These are phyloP conservation scores for Purpureocillium takamizusanense DNA, from an alignment of 2,329 filamentous ascomycete genomes.

Conservation along the genomic window DNA sequence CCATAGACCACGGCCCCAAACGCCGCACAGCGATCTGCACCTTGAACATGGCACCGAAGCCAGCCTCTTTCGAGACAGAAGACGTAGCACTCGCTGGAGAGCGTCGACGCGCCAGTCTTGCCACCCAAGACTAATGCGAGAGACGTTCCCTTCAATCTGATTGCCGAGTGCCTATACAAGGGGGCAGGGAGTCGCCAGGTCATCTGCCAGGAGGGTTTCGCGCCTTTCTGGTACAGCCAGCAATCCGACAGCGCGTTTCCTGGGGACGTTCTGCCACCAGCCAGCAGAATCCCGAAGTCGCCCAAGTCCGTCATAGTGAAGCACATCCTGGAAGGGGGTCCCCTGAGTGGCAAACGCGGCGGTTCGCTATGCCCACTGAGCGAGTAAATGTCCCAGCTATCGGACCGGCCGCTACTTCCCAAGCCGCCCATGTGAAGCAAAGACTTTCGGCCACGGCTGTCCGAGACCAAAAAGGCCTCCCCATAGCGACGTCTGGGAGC, in stretches of 20 bases:
- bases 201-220: conserved; percentile 47
- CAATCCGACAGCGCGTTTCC: conserved; percentile 60
- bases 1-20: conserved; percentile 36
- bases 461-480: conserved; percentile 34
- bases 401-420: conserved; percentile 34
- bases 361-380: conserved; percentile 8
- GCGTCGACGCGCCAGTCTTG: conserved; percentile 37
- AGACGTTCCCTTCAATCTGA: conserved; percentile 37
- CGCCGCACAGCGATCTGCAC: conserved; percentile 22
- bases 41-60: conserved; percentile 29
- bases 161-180: conserved; percentile 66
- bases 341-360: conserved; percentile 17
- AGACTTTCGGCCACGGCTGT: conserved; percentile 30
- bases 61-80: conserved; percentile 40
- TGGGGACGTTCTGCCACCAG: conserved; percentile 74
- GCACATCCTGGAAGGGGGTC: conserved; percentile 49
- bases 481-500: conserved; percentile 48
- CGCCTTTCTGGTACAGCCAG: conserved; percentile 57
- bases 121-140: conserved; percentile 54
- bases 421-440: conserved; percentile 29
- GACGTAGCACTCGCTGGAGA: conserved; percentile 44
- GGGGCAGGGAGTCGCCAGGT: conserved; percentile 58
- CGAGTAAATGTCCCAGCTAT: conserved; percentile 42
- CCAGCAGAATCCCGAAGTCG: conserved; percentile 50
- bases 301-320: conserved; percentile 65